Evolutionary conservation across 2,329 filamentous ascomycete species (phyloP).

Genomic region (Colletotrichum paranaense): DNA sequence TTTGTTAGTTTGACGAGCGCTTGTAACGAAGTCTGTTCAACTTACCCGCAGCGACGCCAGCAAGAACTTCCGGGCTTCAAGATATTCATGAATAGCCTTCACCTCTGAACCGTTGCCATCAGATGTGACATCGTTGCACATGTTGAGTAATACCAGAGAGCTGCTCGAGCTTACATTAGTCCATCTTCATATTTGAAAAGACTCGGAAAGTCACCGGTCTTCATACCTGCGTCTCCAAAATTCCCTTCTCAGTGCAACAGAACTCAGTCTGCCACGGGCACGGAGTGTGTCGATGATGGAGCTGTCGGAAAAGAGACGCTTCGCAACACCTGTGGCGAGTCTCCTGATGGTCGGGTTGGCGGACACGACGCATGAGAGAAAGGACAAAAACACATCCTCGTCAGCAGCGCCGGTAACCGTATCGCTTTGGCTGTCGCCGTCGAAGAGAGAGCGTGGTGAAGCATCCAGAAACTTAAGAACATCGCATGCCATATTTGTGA

Average conservation of each 20-base stretch:
- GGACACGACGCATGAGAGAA: constrained; percentile 66
- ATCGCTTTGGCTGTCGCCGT: constrained; percentile 39
- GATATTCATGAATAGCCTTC: constrained; percentile 63
- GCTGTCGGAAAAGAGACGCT: constrained; percentile 57
- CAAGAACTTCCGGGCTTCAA: constrained; percentile 65
- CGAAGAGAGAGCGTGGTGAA: constrained; percentile 59
- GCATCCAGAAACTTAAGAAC: constrained; percentile 69
- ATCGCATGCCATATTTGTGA: constrained; percentile 58
- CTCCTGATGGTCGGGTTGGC: constrained; percentile 60
- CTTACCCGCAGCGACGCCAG: constrained; percentile 62
- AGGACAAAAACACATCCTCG: constrained; percentile 60
- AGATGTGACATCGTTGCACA: constrained; percentile 61
- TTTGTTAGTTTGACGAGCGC: background rate
- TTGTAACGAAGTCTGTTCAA: background rate
- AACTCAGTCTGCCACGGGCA: constrained; percentile 49
- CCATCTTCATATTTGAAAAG: background rate
- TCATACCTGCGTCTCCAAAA: constrained; percentile 65
- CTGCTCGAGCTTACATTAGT: constrained; percentile 47
- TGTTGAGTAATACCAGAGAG: constrained; percentile 53
- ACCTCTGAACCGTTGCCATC: constrained; percentile 57
- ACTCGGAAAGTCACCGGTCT: constrained; percentile 35
- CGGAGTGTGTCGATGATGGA: constrained; percentile 49
- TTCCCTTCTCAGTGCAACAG: constrained; percentile 52
- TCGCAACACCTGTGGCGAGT: constrained; percentile 59
- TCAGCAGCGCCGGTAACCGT: background rate